Base-by-base conservation (phyloP, 1,139 yeast genomes). In the Saccharomyces uvarum region DNA sequence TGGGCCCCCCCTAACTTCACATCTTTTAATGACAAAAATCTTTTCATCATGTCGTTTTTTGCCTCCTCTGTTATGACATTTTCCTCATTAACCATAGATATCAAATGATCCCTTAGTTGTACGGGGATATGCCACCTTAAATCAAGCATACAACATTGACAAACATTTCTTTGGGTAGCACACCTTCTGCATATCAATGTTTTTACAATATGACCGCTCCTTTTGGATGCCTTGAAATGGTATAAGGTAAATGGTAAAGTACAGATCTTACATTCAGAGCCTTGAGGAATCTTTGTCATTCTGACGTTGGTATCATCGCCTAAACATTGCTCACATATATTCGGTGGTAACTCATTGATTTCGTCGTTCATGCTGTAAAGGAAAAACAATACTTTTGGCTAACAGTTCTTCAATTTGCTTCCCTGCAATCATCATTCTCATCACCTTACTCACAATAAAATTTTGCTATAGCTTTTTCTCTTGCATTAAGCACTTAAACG, bases 111-210 rank as follows among this genome's bases (percentile, higher is more conserved):
- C 57, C 97, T 73, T 7, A 90, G 74, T 19, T 85, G 83, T 16
- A 89, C 69, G 0, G 97, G 91, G 27, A 93, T 80, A 4, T 90
- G 87, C 73, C 84, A 88, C 27, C 84, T 80, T 51, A 89, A 74
- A 71, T 93, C 98, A 48, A 87, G 71, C 81, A 89, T 79, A 68
- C 99, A 93, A 24, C 83, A 73, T 68, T 93, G 98, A 66, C 99
- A 93, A 61, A 96, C 86, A 70, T 88, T 86, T 59, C 85, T 79
- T 50, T 85, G 80, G 48, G 82, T 74, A 1, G 97, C 84, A 71
- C 99, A 93, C 0, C 91, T 83, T 44, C 74, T 68, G 70, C 99
- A 90, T 24, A 89, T 80, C 13, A 64, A 27, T 4, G 70, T 65
- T 53, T 61, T 66, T 16, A 56, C 54, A 51, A 60, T 55, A 41